Percentiles rank a stretch among this genome's conserved stretches.
Conservation (phyloP, 208 protist species). For the Crithidia mellificae region DNA sequence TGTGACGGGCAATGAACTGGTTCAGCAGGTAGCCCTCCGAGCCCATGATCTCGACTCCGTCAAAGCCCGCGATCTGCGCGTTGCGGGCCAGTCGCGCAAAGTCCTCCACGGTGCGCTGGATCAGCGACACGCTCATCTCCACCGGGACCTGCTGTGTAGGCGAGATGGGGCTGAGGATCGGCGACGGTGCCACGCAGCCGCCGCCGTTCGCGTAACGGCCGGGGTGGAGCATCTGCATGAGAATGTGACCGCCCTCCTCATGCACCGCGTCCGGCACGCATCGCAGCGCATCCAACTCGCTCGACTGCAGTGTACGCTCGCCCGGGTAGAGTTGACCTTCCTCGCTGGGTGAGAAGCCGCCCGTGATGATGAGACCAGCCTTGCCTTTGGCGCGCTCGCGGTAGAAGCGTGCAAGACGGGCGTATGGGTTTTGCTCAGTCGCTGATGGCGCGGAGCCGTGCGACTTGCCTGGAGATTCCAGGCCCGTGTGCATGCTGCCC, state of each 20-base stretch:
- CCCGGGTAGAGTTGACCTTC: constrained; percentile 76
- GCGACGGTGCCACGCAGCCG: constrained; percentile 60
- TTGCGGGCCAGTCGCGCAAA: constrained; percentile 78
- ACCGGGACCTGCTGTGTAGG: constrained; percentile 57
- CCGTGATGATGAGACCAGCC: constrained; percentile 88
- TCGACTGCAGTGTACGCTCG: constrained; percentile 62
- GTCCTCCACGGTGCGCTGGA: constrained; percentile 85
- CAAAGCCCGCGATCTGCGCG: constrained; percentile 93
- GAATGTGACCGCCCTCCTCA: constrained; percentile 80
- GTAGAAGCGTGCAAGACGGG: constrained; percentile 77
- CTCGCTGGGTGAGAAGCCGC: constrained; percentile 82
- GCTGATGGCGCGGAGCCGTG: constrained; percentile 33
- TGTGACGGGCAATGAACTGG: constrained; percentile 87
- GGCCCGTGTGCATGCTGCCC: constrained; percentile 80
- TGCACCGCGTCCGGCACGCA: constrained; percentile 89
- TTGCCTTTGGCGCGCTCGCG: constrained; percentile 80
- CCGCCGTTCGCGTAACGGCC: constrained; percentile 71
- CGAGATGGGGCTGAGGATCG: constrained; percentile 57
- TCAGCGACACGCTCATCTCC: constrained; percentile 57
- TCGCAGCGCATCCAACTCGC: constrained; percentile 61
- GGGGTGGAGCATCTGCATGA: constrained; percentile 92
- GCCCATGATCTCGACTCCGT: constrained; percentile 94
- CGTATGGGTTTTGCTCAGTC: constrained; percentile 58
- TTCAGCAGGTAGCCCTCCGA: constrained; percentile 94
- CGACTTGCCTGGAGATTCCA: constrained; percentile 38